phyloP scores from a whole-genome alignment of 129 eudicot genomes.

The Solidago caesia region DNA sequence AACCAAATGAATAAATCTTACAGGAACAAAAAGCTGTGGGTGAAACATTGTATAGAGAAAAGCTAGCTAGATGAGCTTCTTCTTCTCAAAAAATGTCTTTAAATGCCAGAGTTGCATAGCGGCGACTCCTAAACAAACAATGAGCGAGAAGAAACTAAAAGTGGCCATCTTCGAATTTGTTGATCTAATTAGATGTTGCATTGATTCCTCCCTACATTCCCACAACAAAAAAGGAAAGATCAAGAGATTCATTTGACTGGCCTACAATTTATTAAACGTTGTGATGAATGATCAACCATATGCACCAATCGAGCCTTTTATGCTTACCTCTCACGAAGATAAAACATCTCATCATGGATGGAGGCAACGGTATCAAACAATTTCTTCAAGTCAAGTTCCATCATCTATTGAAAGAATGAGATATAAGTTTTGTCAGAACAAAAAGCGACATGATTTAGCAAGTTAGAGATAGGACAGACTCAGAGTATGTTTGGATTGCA shows the following conservation, averaged over 20 bases:
- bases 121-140: constrained; percentile 49
- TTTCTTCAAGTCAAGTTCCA: constrained; percentile 74
- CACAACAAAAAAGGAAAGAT: background rate
- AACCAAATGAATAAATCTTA: constrained; percentile 4
- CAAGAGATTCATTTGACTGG: background rate
- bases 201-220: constrained; percentile 46
- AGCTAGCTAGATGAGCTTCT: constrained; percentile 50
- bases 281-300: background rate
- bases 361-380: constrained; percentile 47
- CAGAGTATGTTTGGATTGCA: too few species aligned
- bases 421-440: background rate
- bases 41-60: background rate
- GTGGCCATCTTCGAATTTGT: constrained; percentile 54
- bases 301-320: background rate
- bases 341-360: constrained; percentile 74
- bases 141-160: constrained; percentile 48
- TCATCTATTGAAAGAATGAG: constrained; percentile 31
- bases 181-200: constrained; percentile 48
- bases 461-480: background rate
- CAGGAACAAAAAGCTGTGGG: background rate
- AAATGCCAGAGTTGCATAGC: constrained; percentile 60
- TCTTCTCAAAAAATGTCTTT: constrained; percentile 56
- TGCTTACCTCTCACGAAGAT: constrained; percentile 66
- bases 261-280: background rate
- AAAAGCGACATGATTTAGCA: background rate